Evolutionary conservation across 345 rosid genomes (phyloP).

Genomic region (Euphorbia tirucalli): DNA sequence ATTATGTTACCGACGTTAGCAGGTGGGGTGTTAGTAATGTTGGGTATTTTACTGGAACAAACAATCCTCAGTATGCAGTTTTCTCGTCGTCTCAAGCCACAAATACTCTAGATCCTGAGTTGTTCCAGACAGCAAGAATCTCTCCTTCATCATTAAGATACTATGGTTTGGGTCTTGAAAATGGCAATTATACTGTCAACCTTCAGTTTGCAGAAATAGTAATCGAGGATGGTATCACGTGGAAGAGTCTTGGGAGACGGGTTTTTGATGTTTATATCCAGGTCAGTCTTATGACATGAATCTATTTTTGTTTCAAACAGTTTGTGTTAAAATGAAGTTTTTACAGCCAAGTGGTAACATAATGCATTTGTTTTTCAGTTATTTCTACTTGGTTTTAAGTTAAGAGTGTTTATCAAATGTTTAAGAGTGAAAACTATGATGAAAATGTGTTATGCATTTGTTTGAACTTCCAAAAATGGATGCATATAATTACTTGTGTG

Average conservation of each 20-base stretch:
- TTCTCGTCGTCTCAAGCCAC: constrained; percentile 35
- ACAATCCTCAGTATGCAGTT: constrained; percentile 27
- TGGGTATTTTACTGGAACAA: constrained; percentile 36
- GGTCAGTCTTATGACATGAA: constrained; percentile 24
- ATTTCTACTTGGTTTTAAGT: too few relatives aligned
- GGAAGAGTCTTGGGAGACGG: constrained; percentile 50
- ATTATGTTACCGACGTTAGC: constrained; percentile 34
- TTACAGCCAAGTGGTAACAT: not conserved
- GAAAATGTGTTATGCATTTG: too few relatives aligned
- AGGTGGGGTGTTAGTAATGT: constrained; percentile 53
- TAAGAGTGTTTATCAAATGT: too few relatives aligned
- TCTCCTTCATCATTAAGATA: constrained; percentile 74
- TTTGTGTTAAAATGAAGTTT: not conserved
- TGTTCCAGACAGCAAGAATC: constrained; percentile 56
- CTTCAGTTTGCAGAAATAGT: constrained; percentile 48
- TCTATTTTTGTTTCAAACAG: not conserved
- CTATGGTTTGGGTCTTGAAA: constrained; percentile 78
- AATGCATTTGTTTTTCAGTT: too few relatives aligned
- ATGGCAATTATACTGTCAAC: constrained; percentile 62
- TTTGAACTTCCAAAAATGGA: too few relatives aligned
- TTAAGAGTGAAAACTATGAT: too few relatives aligned
- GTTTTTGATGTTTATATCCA: constrained; percentile 53
- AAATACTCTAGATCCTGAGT: constrained; percentile 33
- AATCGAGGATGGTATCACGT: constrained; percentile 22
- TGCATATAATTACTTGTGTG: too few relatives aligned